phyloP scores from a whole-genome alignment of 2,329 filamentous ascomycete species.

The Colletotrichum higginsianum region DNA sequence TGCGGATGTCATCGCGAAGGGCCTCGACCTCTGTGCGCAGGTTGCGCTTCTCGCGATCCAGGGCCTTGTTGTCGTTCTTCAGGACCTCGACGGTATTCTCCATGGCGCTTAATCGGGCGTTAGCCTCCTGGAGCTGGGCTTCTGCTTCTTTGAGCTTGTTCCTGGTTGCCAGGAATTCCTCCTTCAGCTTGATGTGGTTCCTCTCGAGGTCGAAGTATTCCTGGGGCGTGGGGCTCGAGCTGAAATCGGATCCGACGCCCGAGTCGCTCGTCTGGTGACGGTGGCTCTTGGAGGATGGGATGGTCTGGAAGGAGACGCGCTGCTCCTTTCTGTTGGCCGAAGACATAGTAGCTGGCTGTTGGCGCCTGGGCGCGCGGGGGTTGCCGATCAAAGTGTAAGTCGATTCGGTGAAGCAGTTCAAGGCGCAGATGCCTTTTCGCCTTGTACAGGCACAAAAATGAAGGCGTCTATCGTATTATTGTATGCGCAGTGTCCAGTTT shows the following conservation, averaged over 20 bases:
- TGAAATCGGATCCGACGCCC: conserved; percentile 44
- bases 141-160: conserved; percentile 31
- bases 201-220: conserved; percentile 39
- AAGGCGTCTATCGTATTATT: conserved; percentile 7
- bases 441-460: conserved; percentile 8
- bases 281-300: conserved; percentile 38
- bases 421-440: conserved; percentile 15
- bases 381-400: conserved; percentile 29
- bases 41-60: conserved; percentile 46
- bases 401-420: conserved; percentile 12
- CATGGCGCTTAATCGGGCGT: conserved; percentile 46
- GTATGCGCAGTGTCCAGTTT: conserved; percentile 19
- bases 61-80: conserved; percentile 53
- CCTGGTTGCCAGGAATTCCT: conserved; percentile 44
- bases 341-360: conserved; percentile 37
- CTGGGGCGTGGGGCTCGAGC: conserved; percentile 43
- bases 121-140: conserved; percentile 41
- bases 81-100: conserved; percentile 47
- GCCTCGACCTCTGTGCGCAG: conserved; percentile 49
- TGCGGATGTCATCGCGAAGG: conserved; percentile 34
- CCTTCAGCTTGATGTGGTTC: conserved; percentile 42
- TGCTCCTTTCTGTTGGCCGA: conserved; percentile 40
- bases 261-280: conserved; percentile 44
- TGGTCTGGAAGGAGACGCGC: conserved; percentile 40
- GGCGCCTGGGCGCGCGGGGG: neutral